These are phyloP conservation scores for Populus tomentosa DNA, from an alignment of 441 rosid genomes.

Conservation along the genomic window DNA sequence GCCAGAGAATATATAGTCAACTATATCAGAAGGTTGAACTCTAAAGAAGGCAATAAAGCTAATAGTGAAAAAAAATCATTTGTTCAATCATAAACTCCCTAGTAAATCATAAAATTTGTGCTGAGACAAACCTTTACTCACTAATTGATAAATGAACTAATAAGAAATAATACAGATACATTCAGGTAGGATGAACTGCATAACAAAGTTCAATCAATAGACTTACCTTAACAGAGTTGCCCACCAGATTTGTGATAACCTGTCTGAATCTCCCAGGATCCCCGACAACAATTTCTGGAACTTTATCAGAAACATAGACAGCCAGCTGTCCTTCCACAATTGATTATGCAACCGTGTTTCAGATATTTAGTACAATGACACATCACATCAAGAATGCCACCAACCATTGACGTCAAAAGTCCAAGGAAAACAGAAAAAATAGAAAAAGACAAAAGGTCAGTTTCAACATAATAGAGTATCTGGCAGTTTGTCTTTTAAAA, in stretches of 20 bases:
- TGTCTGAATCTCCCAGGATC: slow-evolving; percentile 97
- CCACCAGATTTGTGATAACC: slow-evolving; percentile 89
- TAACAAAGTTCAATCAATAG: neutral
- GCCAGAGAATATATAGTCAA: slow-evolving; percentile 21
- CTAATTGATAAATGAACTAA: slow-evolving; percentile 9
- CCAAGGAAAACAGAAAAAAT: slow-evolving; percentile 16
- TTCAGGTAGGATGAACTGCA: neutral
- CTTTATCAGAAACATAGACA: slow-evolving; percentile 77
- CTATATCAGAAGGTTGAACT: neutral
- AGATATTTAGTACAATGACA: neutral
- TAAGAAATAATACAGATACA: neutral
- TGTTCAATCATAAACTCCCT: neutral
- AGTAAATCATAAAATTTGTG: neutral
- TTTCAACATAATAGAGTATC: neutral
- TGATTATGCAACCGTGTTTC: slow-evolving; percentile 14
- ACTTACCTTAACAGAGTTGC: slow-evolving; percentile 92
- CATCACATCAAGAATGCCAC: slow-evolving; percentile 12
- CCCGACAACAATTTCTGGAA: slow-evolving; percentile 77
- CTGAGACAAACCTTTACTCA: neutral
- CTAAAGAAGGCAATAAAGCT: neutral
- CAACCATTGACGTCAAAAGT: slow-evolving; percentile 4
- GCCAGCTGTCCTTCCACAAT: slow-evolving; percentile 61
- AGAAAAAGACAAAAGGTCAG: slow-evolving; percentile 14
- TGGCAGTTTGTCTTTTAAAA: neutral
- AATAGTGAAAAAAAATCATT: neutral